Conservation (phyloP, 2,329 filamentous ascomycete genomes). For the Epichloe sylvatica region DNA sequence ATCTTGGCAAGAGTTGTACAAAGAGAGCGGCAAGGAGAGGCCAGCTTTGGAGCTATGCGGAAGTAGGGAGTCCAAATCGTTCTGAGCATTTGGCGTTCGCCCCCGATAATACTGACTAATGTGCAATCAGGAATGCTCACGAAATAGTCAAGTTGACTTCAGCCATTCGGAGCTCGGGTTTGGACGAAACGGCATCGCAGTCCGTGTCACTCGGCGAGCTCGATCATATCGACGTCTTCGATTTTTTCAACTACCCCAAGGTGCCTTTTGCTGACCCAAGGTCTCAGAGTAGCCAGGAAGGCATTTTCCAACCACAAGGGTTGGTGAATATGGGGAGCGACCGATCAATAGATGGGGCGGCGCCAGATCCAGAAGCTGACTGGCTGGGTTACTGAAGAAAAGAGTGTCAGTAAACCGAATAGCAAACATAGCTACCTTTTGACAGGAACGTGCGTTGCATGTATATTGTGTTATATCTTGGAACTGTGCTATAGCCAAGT, state of each 20-base stretch:
- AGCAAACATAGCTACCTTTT: background rate
- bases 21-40: constrained; percentile 21
- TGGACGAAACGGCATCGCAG: constrained; percentile 26
- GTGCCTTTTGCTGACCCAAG: constrained; percentile 10
- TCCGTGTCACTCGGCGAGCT: constrained; percentile 25
- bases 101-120: background rate
- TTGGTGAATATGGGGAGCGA: background rate
- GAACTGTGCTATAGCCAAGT: no score
- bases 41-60: constrained; percentile 26
- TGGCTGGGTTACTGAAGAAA: constrained; percentile 8
- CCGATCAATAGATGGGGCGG: background rate
- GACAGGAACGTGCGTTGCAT: background rate
- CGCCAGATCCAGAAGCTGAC: constrained; percentile 9
- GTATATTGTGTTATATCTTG: background rate
- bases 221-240: constrained; percentile 30
- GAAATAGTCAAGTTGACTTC: constrained; percentile 25
- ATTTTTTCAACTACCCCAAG: constrained; percentile 33
- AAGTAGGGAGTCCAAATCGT: constrained; percentile 15
- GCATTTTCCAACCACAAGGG: constrained; percentile 12
- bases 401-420: background rate
- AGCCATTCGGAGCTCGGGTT: constrained; percentile 21
- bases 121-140: constrained; percentile 22
- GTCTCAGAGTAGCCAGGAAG: constrained; percentile 10
- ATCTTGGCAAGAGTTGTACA: constrained; percentile 26
- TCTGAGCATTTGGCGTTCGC: background rate